Conservation (phyloP, 208 protist species). For the Leishmania aethiopica region DNA sequence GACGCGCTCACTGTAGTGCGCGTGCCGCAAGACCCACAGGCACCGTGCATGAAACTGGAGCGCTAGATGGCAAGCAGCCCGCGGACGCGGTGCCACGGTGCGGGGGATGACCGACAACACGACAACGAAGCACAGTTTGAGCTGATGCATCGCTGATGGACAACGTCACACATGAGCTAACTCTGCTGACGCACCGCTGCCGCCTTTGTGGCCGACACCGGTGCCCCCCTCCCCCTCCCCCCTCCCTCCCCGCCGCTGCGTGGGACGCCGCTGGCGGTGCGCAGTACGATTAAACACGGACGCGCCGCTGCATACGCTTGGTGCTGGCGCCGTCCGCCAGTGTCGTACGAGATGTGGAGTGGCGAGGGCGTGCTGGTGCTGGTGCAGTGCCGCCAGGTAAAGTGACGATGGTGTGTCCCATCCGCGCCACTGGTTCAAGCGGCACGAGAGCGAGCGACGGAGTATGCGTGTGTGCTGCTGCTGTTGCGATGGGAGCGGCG, state of each 20-base stretch:
- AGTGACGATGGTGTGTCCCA: conserved; percentile 21
- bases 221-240: neutral
- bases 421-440: conserved; percentile 26
- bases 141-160: no score
- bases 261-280: neutral
- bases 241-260: neutral
- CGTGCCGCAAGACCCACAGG: conserved; percentile 25
- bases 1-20: conserved; percentile 22
- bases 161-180: no score
- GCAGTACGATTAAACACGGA: conserved; percentile 32
- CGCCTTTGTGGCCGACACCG: neutral
- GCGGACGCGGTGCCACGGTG: conserved; percentile 4
- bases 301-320: conserved; percentile 21
- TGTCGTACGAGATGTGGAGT: conserved; percentile 19
- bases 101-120: conserved; percentile 18
- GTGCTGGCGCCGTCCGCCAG: conserved; percentile 28
- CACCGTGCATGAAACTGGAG: conserved; percentile 30
- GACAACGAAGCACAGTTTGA: no score
- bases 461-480: neutral
- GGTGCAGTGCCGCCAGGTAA: conserved; percentile 25
- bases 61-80: conserved; percentile 3
- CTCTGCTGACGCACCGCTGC: conserved; percentile 13
- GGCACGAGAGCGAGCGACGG: conserved; percentile 13
- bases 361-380: neutral
- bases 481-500: neutral